Percentiles rank a stretch among this genome's conserved stretches.
These are phyloP conservation scores for Odonthalia washingtoniensis DNA, from an alignment of 31 red algal genomes.

Conservation along the genomic window DNA sequence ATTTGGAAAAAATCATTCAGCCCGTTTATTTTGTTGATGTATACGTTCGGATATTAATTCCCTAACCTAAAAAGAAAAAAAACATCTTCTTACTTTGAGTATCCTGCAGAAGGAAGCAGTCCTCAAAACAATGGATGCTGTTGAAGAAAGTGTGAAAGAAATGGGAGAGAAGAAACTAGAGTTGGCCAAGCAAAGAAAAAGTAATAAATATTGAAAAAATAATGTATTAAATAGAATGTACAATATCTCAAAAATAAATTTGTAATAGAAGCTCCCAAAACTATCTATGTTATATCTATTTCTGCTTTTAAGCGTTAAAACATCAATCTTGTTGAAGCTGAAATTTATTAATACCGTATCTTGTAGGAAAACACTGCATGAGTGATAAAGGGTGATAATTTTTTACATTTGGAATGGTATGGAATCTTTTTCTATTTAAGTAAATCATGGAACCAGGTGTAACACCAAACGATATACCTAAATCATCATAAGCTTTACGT, in stretches of 20 bases:
- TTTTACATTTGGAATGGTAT: constrained; percentile 31
- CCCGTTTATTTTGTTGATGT: too few relatives aligned
- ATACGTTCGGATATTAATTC: background rate
- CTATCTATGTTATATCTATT: too few relatives aligned
- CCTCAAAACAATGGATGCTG: constrained; percentile 40
- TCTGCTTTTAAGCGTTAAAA: too few relatives aligned
- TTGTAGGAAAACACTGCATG: constrained; percentile 34
- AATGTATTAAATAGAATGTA: too few relatives aligned
- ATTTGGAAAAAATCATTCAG: constrained; percentile 72
- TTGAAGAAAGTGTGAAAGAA: constrained; percentile 18
- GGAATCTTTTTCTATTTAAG: background rate
- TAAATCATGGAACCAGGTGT: constrained; percentile 23
- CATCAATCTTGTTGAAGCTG: too few relatives aligned
- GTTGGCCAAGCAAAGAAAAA: background rate
- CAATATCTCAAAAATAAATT: too few relatives aligned
- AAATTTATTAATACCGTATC: background rate
- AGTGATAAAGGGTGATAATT: constrained; percentile 33
- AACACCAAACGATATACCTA: background rate
- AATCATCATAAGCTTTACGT: background rate
- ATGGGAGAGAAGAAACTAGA: background rate
- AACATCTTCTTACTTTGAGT: constrained; percentile 77
- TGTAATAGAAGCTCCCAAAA: too few relatives aligned
- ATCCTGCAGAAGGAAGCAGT: constrained; percentile 68
- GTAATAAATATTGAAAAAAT: too few relatives aligned
- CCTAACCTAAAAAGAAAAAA: too few relatives aligned